Percentiles rank a stretch among this genome's conserved stretches.
Conservation (phyloP, 305 asterid genomes). For the Fraxinus paxiana region DNA sequence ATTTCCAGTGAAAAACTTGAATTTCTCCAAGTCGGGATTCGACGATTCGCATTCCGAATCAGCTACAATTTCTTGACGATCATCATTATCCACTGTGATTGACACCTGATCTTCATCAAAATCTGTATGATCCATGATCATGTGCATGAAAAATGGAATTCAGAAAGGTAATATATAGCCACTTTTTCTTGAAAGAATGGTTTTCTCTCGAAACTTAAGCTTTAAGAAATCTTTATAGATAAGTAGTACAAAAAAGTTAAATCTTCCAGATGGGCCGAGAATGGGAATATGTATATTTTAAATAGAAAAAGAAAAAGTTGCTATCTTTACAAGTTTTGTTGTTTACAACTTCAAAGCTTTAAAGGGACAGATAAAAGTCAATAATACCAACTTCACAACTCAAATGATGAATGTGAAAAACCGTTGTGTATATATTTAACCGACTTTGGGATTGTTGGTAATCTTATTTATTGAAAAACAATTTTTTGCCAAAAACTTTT, state of each 20-base stretch:
- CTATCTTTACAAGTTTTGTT: not conserved
- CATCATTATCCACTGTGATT: constrained; percentile 16
- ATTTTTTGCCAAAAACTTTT: too few species aligned
- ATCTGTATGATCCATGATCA: not conserved
- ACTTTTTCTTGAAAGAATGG: not conserved
- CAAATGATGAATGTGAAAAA: not conserved
- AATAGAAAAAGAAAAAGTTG: not conserved
- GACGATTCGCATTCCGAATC: constrained; percentile 31
- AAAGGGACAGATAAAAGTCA: not conserved
- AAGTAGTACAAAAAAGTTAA: not conserved
- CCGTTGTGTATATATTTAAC: not conserved
- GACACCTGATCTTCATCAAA: constrained; percentile 24
- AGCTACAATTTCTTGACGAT: too few species aligned
- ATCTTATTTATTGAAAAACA: too few species aligned
- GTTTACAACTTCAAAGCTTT: not conserved
- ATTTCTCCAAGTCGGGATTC: not conserved
- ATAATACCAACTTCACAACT: not conserved
- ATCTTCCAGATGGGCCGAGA: not conserved
- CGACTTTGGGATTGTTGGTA: not conserved
- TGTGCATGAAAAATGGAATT: not conserved
- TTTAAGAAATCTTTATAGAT: not conserved
- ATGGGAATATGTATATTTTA: not conserved
- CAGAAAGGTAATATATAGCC: not conserved
- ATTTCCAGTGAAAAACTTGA: constrained; percentile 13
- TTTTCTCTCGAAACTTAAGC: not conserved